Conservation (phyloP, 129 eudicot genomes). For the Arctium lappa region DNA sequence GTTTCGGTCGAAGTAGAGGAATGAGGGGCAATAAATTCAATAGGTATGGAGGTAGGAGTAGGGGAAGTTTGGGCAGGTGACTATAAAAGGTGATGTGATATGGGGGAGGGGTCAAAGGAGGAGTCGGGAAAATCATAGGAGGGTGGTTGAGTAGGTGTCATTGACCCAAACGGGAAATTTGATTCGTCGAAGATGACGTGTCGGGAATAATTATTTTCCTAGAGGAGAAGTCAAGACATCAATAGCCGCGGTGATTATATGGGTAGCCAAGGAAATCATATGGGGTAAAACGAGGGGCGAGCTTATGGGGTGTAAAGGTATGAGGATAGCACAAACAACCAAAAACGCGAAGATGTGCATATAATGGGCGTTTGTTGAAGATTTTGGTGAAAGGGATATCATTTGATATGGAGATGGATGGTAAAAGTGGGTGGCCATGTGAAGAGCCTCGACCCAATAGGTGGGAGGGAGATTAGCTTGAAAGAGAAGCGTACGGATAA, state of each 20-base stretch:
- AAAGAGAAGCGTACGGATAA: too few relatives aligned
- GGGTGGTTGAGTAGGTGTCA: too few relatives aligned
- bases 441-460: neutral
- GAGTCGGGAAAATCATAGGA: too few relatives aligned
- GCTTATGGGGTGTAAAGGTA: neutral
- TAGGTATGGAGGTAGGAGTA: too few relatives aligned
- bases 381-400: neutral
- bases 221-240: neutral
- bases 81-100: too few relatives aligned
- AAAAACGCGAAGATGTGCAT: neutral
- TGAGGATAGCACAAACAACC: neutral
- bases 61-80: too few relatives aligned
- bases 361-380: neutral
- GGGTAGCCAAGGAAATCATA: neutral
- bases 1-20: too few relatives aligned
- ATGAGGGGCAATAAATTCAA: too few relatives aligned
- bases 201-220: neutral
- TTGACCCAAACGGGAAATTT: too few relatives aligned
- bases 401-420: neutral
- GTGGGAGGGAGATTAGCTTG: too few relatives aligned
- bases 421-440: too few relatives aligned
- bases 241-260: neutral
- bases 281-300: neutral
- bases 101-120: too few relatives aligned
- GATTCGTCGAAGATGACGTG: neutral